These are phyloP conservation scores for Rhexocercosporidium sp. DNA, from an alignment of 2,329 filamentous ascomycete genomes.

Conservation along the genomic window DNA sequence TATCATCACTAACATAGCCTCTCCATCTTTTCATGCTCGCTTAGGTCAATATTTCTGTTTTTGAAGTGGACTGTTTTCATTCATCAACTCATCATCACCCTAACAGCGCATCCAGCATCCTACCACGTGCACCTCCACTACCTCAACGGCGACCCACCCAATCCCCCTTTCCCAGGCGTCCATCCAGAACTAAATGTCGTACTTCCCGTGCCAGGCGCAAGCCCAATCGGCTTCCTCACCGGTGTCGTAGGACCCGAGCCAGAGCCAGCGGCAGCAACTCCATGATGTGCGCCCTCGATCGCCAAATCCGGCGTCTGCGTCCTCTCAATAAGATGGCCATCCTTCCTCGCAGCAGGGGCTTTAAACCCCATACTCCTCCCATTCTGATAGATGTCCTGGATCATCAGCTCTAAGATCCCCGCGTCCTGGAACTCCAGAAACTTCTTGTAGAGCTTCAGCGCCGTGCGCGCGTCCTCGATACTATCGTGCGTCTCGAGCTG, in stretches of 20 bases:
- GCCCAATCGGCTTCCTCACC: conserved; percentile 46
- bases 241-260: conserved; percentile 53
- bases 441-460: conserved; percentile 85
- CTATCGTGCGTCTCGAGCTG: conserved; percentile 92
- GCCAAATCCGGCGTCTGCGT: conserved; percentile 60
- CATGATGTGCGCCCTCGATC: conserved; percentile 36
- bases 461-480: conserved; percentile 92
- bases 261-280: background rate
- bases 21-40: background rate
- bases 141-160: conserved; percentile 35
- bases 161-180: conserved; percentile 52
- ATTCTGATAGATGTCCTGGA: conserved; percentile 83
- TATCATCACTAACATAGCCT: background rate
- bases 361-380: conserved; percentile 64
- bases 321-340: conserved; percentile 51
- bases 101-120: background rate
- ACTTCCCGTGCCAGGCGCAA: conserved; percentile 41
- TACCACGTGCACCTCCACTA: background rate
- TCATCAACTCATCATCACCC: background rate
- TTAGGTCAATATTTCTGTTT: background rate
- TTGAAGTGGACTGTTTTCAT: conserved; percentile 2
- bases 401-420: conserved; percentile 80
- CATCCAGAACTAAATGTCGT: conserved; percentile 48
- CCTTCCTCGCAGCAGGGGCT: conserved; percentile 54
- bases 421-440: conserved; percentile 89